Evolutionary conservation across 2,329 filamentous ascomycete species (phyloP).

Genomic region (Venturia pyrina): DNA sequence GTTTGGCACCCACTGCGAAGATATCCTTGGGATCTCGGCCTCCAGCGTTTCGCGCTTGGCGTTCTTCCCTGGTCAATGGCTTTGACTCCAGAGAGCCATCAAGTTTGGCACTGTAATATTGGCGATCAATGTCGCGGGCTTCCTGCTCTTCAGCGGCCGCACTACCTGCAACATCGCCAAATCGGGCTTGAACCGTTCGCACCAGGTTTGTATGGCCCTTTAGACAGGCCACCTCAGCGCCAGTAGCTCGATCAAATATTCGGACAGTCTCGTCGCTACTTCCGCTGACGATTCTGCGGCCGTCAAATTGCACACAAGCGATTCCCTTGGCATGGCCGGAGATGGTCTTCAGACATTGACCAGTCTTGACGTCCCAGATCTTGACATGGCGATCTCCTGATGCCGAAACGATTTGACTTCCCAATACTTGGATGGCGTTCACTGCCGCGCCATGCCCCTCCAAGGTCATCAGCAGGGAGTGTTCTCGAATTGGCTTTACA

Average conservation of each 20-base stretch:
- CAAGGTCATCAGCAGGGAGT: conserved; percentile 66
- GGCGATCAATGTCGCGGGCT: conserved; percentile 61
- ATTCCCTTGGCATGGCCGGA: conserved; percentile 90
- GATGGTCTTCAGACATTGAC: conserved; percentile 65
- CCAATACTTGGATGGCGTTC: conserved; percentile 87
- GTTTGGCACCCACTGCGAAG: conserved; percentile 69
- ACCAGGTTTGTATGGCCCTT: conserved; percentile 76
- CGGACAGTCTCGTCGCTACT: conserved; percentile 95
- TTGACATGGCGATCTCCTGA: conserved; percentile 92
- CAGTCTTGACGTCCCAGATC: conserved; percentile 82
- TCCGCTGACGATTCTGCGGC: conserved; percentile 83
- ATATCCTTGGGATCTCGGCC: conserved; percentile 68
- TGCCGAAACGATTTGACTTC: conserved; percentile 81
- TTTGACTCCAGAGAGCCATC: conserved; percentile 31
- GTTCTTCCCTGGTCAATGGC: conserved; percentile 22
- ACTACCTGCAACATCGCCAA: conserved; percentile 77
- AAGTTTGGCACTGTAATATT: conserved; percentile 53
- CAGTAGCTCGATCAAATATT: conserved; percentile 80
- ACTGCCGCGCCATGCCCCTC: conserved; percentile 85
- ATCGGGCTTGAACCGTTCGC: conserved; percentile 88
- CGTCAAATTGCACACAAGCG: conserved; percentile 94
- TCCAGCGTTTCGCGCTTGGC: conserved; percentile 51
- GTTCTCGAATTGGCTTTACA: conserved; percentile 55
- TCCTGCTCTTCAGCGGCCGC: conserved; percentile 63
- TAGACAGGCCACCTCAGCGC: conserved; percentile 81